Evolutionary conservation across 176 grass and related monocot genomes (phyloP).

Genomic region (Rhynchospora pubera): DNA sequence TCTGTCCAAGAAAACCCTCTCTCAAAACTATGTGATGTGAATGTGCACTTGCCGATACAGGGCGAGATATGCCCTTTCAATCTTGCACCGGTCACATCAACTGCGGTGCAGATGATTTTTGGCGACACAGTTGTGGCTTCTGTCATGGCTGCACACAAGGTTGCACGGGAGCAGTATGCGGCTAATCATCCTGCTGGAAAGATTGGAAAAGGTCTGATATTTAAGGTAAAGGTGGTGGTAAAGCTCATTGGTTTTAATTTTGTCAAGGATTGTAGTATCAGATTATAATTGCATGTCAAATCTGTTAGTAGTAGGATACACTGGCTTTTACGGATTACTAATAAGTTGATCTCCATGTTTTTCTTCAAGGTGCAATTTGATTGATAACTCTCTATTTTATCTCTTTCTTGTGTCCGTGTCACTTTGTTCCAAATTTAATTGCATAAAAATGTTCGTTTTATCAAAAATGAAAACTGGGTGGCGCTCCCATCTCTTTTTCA

Average conservation of each 20-base stretch:
- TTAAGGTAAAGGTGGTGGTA: constrained; percentile 57
- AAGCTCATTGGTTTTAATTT: neutral
- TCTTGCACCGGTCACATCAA: constrained; percentile 82
- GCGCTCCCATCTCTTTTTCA: too few relatives aligned
- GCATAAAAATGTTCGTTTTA: too few relatives aligned
- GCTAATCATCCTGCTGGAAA: constrained; percentile 88
- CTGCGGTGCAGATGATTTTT: constrained; percentile 84
- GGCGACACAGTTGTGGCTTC: constrained; percentile 81
- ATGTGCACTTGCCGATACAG: constrained; percentile 90
- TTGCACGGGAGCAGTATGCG: constrained; percentile 73
- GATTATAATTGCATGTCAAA: constrained; percentile 26
- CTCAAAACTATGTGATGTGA: constrained; percentile 59
- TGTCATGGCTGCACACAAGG: constrained; percentile 58
- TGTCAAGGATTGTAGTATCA: neutral
- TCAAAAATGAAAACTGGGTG: too few relatives aligned
- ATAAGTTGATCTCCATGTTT: neutral
- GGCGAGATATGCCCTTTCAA: constrained; percentile 90
- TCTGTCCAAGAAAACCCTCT: constrained; percentile 58
- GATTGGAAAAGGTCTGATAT: constrained; percentile 94
- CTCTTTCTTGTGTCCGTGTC: neutral
- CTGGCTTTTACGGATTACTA: neutral
- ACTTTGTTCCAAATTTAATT: neutral
- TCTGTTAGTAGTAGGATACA: neutral
- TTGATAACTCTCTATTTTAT: neutral
- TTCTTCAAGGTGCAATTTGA: neutral